These are phyloP conservation scores for Pilaira anomala DNA, from an alignment of 192 early-diverging fungal genomes.

Conservation along the genomic window DNA sequence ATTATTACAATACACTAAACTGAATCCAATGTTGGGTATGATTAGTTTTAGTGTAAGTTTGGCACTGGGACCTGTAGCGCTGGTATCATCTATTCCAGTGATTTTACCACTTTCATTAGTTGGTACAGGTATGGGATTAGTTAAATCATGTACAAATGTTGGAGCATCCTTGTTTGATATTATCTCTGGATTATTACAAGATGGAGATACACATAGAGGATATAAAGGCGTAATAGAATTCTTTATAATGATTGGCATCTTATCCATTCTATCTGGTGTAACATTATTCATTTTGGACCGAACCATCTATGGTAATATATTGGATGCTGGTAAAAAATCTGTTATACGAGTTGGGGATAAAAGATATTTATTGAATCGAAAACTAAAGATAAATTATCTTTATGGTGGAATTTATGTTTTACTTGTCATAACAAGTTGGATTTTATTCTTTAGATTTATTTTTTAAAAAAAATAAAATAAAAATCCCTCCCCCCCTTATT, in stretches of 20 bases:
- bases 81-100: constrained; percentile 57
- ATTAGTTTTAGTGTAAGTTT: constrained; percentile 55
- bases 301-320: constrained; percentile 19
- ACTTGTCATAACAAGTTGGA: constrained; percentile 16
- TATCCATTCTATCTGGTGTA: constrained; percentile 19
- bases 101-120: constrained; percentile 50
- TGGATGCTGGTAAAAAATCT: constrained; percentile 18
- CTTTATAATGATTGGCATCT: constrained; percentile 18
- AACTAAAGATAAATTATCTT: constrained; percentile 18
- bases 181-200: constrained; percentile 56
- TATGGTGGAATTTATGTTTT: constrained; percentile 18
- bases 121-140: constrained; percentile 62
- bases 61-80: constrained; percentile 54
- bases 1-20: constrained; percentile 51
- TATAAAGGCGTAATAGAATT: constrained; percentile 37
- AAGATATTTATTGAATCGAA: background rate
- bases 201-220: constrained; percentile 32
- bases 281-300: constrained; percentile 23
- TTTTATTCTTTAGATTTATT: constrained; percentile 28
- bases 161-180: constrained; percentile 61
- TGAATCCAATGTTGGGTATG: constrained; percentile 54
- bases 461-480: background rate
- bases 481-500: background rate
- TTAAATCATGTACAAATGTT: constrained; percentile 61
- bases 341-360: constrained; percentile 4